A percentile compares a stretch with the other conserved stretches of the same genome.
Evolutionary conservation across 768 basidiomycete species (phyloP).

Genomic region (Termitomyces sp.): DNA sequence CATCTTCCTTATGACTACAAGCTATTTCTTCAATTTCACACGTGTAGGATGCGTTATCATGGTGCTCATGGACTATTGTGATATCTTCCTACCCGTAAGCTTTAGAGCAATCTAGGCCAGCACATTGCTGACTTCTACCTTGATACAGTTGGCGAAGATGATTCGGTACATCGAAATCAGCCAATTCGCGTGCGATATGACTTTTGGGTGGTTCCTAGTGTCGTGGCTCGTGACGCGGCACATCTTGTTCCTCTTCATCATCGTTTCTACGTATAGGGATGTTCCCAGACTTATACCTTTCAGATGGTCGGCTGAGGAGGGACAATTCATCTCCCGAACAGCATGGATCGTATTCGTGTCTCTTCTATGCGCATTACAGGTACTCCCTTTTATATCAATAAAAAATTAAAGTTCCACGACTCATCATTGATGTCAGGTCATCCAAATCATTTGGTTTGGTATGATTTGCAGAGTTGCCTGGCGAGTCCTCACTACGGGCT

Average conservation of each 20-base stretch:
- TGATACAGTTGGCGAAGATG: slow-evolving; percentile 83
- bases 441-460: slow-evolving; percentile 80
- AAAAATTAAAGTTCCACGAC: slow-evolving; percentile 3
- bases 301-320: slow-evolving; percentile 53
- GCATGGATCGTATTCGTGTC: slow-evolving; percentile 42
- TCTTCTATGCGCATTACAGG: slow-evolving; percentile 60
- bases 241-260: slow-evolving; percentile 68
- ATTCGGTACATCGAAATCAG: slow-evolving; percentile 71
- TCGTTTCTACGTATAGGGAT: slow-evolving; percentile 56
- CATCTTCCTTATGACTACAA: slow-evolving; percentile 64
- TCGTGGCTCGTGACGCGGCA: slow-evolving; percentile 93
- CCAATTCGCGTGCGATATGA: slow-evolving; percentile 59
- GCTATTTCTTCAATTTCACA: slow-evolving; percentile 81
- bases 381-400: slow-evolving; percentile 21
- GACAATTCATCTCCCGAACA: slow-evolving; percentile 46
- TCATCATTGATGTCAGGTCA: slow-evolving; percentile 26
- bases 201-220: slow-evolving; percentile 78
- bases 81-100: slow-evolving; percentile 88
- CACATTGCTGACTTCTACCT: slow-evolving; percentile 4
- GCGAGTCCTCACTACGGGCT: slow-evolving; percentile 63
- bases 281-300: slow-evolving; percentile 41
- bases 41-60: slow-evolving; percentile 87
- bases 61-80: slow-evolving; percentile 91
- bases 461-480: slow-evolving; percentile 85
- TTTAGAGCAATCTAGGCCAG: background rate